Evolutionary conservation across 768 basidiomycete genomes (phyloP).

Genomic region (Leccinum rimulosum): DNA sequence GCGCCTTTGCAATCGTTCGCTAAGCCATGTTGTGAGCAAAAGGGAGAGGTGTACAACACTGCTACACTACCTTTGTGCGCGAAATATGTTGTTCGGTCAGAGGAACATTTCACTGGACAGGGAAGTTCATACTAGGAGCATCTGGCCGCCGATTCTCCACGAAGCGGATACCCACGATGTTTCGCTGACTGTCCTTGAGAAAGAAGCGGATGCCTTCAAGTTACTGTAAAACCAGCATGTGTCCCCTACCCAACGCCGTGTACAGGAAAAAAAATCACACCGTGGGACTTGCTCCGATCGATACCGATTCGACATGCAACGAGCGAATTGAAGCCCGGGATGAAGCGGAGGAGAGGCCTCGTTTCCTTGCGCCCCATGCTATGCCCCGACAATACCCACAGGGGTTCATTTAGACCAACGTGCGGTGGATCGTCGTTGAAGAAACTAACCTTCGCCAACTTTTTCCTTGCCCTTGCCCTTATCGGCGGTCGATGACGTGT

Average conservation of each 20-base stretch:
- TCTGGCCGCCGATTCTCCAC: conserved; percentile 60
- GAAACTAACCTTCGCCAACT: conserved; percentile 36
- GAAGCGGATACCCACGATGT: conserved; percentile 67
- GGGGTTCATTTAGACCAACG: conserved; percentile 14
- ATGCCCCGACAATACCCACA: conserved; percentile 32
- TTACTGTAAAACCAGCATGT: conserved; percentile 67
- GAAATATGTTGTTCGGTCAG: conserved; percentile 54
- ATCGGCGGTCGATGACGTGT: conserved; percentile 34
- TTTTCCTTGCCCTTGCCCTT: conserved; percentile 44
- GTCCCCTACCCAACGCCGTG: conserved; percentile 83
- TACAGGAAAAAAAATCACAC: conserved; percentile 66
- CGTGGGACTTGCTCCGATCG: conserved; percentile 71
- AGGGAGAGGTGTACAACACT: not conserved
- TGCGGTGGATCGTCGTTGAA: not conserved
- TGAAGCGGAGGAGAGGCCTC: too few relatives aligned
- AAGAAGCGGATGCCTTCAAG: conserved; percentile 71
- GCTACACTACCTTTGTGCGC: conserved; percentile 54
- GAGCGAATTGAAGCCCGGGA: too few relatives aligned
- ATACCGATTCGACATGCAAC: too few relatives aligned
- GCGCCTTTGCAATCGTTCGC: conserved; percentile 64
- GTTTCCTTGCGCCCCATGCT: conserved; percentile 28
- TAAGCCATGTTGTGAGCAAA: conserved; percentile 30
- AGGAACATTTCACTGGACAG: too few relatives aligned
- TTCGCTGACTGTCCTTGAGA: conserved; percentile 56
- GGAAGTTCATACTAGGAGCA: too few relatives aligned